Conservation (phyloP, 176 grass and related monocot genomes). For the Triticum aestivum region IWGSC_CS_RefSeq_v2.1 NC_057795.1:28614049-28614548, state of each 20-base stretch:
- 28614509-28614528: slow-evolving; percentile 21
- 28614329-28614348: slow-evolving; percentile 17
- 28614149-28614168: slow-evolving; percentile 1
- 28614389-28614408: slow-evolving; percentile 29
- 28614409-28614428: background rate
- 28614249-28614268: background rate
- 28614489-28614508: background rate
- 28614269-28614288: slow-evolving; percentile 36
- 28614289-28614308: slow-evolving; percentile 14
- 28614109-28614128: background rate
- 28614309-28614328: slow-evolving; percentile 24
- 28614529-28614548: background rate
- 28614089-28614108: background rate
- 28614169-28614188: background rate
- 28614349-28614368: background rate
- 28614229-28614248: background rate
- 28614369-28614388: slow-evolving; percentile 14
- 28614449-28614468: background rate
- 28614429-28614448: background rate
- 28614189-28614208: background rate
- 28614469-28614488: background rate
- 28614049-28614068: background rate
- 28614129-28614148: background rate
- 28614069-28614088: background rate
- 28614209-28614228: background rate